phyloP scores from a whole-genome alignment of 2,329 filamentous ascomycete species.

The Colletotrichum lini region DNA sequence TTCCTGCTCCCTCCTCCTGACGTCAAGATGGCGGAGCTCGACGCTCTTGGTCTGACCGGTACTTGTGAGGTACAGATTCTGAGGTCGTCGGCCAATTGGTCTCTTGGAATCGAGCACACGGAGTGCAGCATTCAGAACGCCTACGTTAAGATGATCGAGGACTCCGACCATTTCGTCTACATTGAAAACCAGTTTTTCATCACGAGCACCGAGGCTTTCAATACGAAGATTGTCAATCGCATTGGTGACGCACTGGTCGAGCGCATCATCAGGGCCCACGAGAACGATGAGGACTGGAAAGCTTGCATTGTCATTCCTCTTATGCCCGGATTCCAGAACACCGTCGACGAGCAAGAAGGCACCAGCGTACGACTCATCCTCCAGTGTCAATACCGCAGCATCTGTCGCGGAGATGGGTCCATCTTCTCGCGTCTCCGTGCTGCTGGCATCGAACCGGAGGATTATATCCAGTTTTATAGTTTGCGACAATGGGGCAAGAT shows the following conservation, averaged over 20 bases:
- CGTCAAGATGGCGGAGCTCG: slow-evolving; percentile 87
- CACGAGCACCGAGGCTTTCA: slow-evolving; percentile 90
- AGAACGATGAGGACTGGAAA: slow-evolving; percentile 90
- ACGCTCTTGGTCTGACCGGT: slow-evolving; percentile 88
- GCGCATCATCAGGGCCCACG: slow-evolving; percentile 86
- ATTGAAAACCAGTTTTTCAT: slow-evolving; percentile 99
- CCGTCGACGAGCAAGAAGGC: slow-evolving; percentile 92
- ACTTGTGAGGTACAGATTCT: slow-evolving; percentile 98
- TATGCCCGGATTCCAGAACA: slow-evolving; percentile 99
- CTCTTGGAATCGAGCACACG: slow-evolving; percentile 86
- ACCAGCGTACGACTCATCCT: slow-evolving; percentile 96
- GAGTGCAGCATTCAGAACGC: slow-evolving; percentile 97
- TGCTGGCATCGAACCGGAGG: slow-evolving; percentile 88
- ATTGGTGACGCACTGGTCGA: slow-evolving; percentile 96
- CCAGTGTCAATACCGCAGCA: slow-evolving; percentile 96
- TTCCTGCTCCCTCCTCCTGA: slow-evolving; percentile 95
- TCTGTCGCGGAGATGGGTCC: slow-evolving; percentile 91
- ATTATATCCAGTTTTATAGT: slow-evolving; percentile 96
- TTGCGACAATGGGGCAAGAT: slow-evolving; percentile 94
- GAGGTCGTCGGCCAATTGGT: slow-evolving; percentile 92
- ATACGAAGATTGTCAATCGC: slow-evolving; percentile 89
- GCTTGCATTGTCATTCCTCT: slow-evolving; percentile 92
- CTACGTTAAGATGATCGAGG: slow-evolving; percentile 93
- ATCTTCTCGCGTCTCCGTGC: slow-evolving; percentile 90
- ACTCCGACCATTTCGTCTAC: slow-evolving; percentile 97